Evolutionary conservation across 1,284 basidiomycete species (phyloP).

Genomic region (Malassezia equina): DNA sequence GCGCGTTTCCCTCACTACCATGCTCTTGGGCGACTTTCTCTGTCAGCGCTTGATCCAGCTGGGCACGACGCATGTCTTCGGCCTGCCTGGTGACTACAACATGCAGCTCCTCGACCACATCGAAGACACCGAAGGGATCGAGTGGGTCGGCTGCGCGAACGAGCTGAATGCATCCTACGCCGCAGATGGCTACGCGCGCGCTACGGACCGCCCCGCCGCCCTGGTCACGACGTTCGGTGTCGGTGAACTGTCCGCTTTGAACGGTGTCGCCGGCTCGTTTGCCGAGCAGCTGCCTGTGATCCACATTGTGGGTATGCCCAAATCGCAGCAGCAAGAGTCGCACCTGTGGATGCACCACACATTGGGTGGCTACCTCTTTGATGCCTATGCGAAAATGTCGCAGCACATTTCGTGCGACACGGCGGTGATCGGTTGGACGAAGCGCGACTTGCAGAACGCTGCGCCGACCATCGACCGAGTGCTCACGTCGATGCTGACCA

Average conservation of each 20-base stretch:
- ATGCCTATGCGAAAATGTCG: constrained; percentile 68
- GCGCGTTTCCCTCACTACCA: neutral
- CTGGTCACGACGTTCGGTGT: constrained; percentile 66
- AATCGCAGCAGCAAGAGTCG: constrained; percentile 59
- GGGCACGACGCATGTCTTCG: constrained; percentile 60
- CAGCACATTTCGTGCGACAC: constrained; percentile 66
- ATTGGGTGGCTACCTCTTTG: constrained; percentile 50
- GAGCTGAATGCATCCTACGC: constrained; percentile 62
- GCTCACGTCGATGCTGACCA: constrained; percentile 61
- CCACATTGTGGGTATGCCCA: constrained; percentile 80
- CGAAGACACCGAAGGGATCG: constrained; percentile 65
- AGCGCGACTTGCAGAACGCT: constrained; percentile 2
- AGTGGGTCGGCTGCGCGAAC: constrained; percentile 67
- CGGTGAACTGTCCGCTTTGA: constrained; percentile 59
- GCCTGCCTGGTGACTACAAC: constrained; percentile 87
- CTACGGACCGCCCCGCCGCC: constrained; percentile 21
- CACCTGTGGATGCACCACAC: constrained; percentile 49
- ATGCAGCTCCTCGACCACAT: constrained; percentile 63
- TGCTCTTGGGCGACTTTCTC: constrained; percentile 36
- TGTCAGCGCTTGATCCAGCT: constrained; percentile 42
- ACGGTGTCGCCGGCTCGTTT: constrained; percentile 51
- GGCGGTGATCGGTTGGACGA: constrained; percentile 45
- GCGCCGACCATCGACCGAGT: constrained; percentile 61
- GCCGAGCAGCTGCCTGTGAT: constrained; percentile 84
- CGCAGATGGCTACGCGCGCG: constrained; percentile 85